These are phyloP conservation scores for Euphorbia schlechtendalii DNA, from an alignment of 441 rosid species.

Conservation along the genomic window DNA sequence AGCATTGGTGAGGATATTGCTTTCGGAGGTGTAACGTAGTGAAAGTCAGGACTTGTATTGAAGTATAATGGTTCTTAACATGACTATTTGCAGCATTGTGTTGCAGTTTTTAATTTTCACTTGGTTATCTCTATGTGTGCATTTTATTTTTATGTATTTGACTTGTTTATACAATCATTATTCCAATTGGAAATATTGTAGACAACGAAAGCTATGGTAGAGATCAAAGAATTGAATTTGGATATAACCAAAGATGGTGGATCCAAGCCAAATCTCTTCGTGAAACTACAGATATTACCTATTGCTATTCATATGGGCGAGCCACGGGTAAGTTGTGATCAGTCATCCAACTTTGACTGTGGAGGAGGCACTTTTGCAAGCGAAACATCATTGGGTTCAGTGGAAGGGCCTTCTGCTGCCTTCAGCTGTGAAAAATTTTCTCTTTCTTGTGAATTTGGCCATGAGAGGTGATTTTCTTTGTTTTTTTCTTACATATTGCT, in stretches of 20 bases:
- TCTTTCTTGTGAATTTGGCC: conserved; percentile 82
- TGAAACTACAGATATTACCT: conserved; percentile 71
- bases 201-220: conserved; percentile 61
- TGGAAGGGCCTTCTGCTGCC: conserved; percentile 61
- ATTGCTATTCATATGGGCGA: conserved; percentile 58
- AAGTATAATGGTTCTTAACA: neutral
- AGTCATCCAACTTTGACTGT: conserved; percentile 34
- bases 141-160: conserved; percentile 7
- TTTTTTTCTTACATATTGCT: conserved; percentile 10
- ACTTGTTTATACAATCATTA: conserved; percentile 5
- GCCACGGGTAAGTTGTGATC: conserved; percentile 50
- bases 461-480: conserved; percentile 56
- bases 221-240: conserved; percentile 68
- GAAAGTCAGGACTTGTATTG: neutral
- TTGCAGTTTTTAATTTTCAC: neutral
- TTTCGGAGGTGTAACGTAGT: neutral
- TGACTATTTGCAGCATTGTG: neutral
- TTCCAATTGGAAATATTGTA: conserved; percentile 38
- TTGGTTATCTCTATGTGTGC: neutral
- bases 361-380: conserved; percentile 37
- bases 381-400: conserved; percentile 37
- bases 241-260: conserved; percentile 84
- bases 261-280: conserved; percentile 56
- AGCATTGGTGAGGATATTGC: neutral
- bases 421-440: conserved; percentile 74